phyloP scores from a whole-genome alignment of 495 filamentous ascomycete species.

The Xylaria longipes region DNA sequence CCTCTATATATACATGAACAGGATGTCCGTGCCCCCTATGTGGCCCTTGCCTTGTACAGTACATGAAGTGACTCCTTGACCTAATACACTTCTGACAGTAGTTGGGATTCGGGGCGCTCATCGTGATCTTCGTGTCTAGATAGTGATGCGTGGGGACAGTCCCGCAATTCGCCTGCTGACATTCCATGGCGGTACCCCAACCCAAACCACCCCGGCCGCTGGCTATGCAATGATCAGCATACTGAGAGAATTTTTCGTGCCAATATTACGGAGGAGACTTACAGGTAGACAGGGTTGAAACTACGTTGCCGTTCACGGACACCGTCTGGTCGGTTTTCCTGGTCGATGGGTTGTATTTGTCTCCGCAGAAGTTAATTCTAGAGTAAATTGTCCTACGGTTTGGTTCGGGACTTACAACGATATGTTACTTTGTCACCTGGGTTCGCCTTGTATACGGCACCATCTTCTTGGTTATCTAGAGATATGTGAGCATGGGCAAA shows the following conservation, averaged over 20 bases:
- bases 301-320: slow-evolving; percentile 43
- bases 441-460: slow-evolving; percentile 21
- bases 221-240: background rate
- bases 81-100: no score
- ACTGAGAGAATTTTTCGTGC: background rate
- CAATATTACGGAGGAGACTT: background rate
- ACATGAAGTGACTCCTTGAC: no score
- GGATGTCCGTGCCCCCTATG: no score
- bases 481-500: background rate
- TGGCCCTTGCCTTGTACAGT: no score
- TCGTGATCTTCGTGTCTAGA: slow-evolving; percentile 45
- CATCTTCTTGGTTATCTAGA: slow-evolving; percentile 26
- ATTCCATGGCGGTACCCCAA: slow-evolving; percentile 52
- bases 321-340: slow-evolving; percentile 48
- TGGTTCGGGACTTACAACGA: slow-evolving; percentile 14
- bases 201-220: slow-evolving; percentile 44
- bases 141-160: slow-evolving; percentile 43
- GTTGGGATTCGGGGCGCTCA: slow-evolving; percentile 44
- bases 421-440: slow-evolving; percentile 22
- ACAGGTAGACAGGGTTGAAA: slow-evolving; percentile 48
- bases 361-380: slow-evolving; percentile 25
- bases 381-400: background rate
- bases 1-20: no score
- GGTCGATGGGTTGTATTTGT: slow-evolving; percentile 47
- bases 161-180: slow-evolving; percentile 43